Evolutionary conservation across 176 grass and related monocot genomes (phyloP).

Genomic region (Microstegium vimineum): DNA sequence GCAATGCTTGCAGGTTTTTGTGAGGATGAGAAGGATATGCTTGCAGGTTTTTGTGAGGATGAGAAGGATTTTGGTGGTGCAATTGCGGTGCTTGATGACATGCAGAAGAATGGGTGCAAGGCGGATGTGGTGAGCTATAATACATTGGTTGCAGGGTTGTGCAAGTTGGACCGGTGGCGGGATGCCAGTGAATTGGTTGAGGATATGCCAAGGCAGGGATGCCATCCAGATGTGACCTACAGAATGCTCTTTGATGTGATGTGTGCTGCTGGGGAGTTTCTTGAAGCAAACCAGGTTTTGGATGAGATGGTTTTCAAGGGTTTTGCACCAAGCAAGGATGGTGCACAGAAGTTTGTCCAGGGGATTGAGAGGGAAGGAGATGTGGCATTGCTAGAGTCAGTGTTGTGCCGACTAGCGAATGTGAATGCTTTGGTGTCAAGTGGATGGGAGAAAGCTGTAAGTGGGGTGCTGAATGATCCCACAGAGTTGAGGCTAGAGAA

Average conservation of each 20-base stretch:
- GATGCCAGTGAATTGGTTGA: constrained; percentile 58
- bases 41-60: too few species aligned
- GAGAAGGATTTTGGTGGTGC: constrained; percentile 47
- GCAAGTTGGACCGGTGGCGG: constrained; percentile 47
- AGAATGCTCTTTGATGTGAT: constrained; percentile 53
- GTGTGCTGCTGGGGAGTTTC: constrained; percentile 44
- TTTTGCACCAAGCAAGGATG: constrained; percentile 41
- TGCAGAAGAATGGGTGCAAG: constrained; percentile 47
- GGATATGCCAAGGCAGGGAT: constrained; percentile 65
- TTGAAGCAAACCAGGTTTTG: constrained; percentile 35
- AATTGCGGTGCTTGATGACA: constrained; percentile 56
- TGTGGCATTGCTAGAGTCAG: constrained; percentile 25
- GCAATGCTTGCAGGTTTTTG: constrained; percentile 64
- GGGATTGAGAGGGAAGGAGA: constrained; percentile 38
- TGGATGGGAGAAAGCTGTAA: constrained; percentile 52
- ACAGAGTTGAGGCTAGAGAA: constrained; percentile 9
- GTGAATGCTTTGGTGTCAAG: constrained; percentile 38
- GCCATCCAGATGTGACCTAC: constrained; percentile 45
- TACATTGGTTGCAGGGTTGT: constrained; percentile 27
- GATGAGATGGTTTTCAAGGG: constrained; percentile 75
- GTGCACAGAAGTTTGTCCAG: constrained; percentile 39
- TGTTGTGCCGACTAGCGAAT: constrained; percentile 35
- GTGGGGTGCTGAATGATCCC: constrained; percentile 4
- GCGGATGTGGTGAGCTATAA: constrained; percentile 52
- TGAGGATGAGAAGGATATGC: too few species aligned